Evolutionary conservation across 176 grass and related monocot genomes (phyloP), one percentile per base, ranked within the genome.

Genomic region (Musa beccarii): DNA sequence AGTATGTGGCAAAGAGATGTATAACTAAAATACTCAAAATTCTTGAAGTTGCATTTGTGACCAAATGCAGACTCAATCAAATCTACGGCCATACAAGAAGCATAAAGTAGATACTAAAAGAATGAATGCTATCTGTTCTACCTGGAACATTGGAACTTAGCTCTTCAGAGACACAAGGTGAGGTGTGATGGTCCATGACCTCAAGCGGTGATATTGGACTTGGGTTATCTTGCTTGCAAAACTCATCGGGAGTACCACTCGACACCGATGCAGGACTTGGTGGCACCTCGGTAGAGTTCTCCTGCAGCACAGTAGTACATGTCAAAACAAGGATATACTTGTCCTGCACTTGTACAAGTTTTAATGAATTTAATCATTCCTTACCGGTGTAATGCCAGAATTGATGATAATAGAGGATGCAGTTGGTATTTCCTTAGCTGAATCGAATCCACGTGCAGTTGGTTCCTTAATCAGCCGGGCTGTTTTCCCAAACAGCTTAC

Each of bases 131-230:
- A 63, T 51, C 59, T 64, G 59, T 19, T 9, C 10, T 86, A 92
- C 93, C 89, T 86, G 83, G 62, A 62, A 83, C 75, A 3, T 52
- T 75, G 57, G 73, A 81, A 76, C 28, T 83, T 2, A 79, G 66
- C 17, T 92, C 86, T 28, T 68, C 75, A 63, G 84, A 72, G 54
- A 78, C 84, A 64, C 80, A 78, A 20, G 75, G 75, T 56, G 72
- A 85, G 65, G 78, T 57, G 23, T 79, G 83, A 57, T 76, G 75
- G 3, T 25, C 59, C 59, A 65, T 52, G 61, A 77, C 87, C 79
- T 90, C 90, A 67, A 89, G 73, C 5, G 87, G 89, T 7, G 87
- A 90, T 34, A 87, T 88, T 8, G 93, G 89, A 68, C 87, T 92
- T 16, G 85, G 87, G 73, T 77, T 84, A 52, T 84, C 73, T 17